A percentile compares a stretch with the other conserved stretches of the same genome.
Conservation (phyloP, 345 rosid genomes). For the Nephelium lappaceum region DNA sequence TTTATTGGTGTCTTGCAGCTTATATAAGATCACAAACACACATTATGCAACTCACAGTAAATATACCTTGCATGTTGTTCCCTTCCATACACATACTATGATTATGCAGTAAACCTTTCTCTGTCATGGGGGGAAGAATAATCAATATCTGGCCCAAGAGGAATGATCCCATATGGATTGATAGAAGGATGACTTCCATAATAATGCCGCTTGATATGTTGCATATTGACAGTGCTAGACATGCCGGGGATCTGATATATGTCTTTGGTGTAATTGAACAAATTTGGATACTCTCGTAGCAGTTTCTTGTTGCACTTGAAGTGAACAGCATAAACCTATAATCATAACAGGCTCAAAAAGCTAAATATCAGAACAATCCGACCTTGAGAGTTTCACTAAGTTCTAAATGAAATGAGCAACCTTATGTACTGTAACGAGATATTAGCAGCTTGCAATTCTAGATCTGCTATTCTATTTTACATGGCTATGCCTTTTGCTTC, state of each 20-base stretch:
- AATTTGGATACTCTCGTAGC: conserved; percentile 63
- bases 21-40: neutral
- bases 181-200: conserved; percentile 80
- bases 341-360: neutral
- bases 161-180: conserved; percentile 67
- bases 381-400: neutral
- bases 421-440: neutral
- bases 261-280: conserved; percentile 74
- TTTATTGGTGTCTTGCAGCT: neutral
- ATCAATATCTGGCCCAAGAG: conserved; percentile 64
- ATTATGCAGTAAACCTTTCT: conserved; percentile 43
- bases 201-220: conserved; percentile 71
- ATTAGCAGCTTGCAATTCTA: neutral
- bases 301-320: conserved; percentile 88
- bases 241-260: conserved; percentile 62
- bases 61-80: neutral
- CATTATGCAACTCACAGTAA: neutral
- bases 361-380: neutral
- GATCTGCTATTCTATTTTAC: neutral
- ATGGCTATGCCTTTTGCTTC: neutral
- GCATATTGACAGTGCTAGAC: conserved; percentile 62
- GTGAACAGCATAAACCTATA: conserved; percentile 71
- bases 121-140: conserved; percentile 62
- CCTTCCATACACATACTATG: neutral
- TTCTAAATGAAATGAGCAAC: neutral